phyloP scores from a whole-genome alignment of 2,329 filamentous ascomycete genomes.

The Aspergillus clavatus region DNA sequence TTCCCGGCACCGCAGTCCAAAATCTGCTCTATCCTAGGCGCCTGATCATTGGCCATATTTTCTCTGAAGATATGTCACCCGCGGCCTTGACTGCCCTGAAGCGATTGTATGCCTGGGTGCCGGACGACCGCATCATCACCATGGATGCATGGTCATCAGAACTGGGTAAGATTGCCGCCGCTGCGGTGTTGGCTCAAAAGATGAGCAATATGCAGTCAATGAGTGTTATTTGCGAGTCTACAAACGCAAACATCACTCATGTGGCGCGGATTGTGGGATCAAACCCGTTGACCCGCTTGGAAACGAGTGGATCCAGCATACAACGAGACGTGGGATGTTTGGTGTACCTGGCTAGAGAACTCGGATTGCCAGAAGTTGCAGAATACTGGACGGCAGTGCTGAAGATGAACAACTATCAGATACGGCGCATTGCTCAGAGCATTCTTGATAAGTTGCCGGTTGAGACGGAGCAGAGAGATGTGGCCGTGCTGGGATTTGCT shows the following conservation, averaged over 20 bases:
- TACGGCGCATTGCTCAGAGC: constrained; percentile 2
- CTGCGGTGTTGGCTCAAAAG: constrained; percentile 15
- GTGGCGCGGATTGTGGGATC: constrained; percentile 10
- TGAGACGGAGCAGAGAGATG: constrained; percentile 1
- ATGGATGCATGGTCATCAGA: constrained; percentile 20
- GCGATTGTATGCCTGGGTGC: constrained; percentile 15
- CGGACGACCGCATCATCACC: constrained; percentile 16
- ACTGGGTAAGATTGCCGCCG: constrained; percentile 11
- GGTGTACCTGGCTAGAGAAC: constrained; percentile 14
- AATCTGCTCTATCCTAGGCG: constrained; percentile 14
- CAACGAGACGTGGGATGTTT: constrained; percentile 14
- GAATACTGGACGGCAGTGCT: constrained; percentile 17
- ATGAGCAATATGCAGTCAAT: constrained; percentile 11
- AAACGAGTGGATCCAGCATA: constrained; percentile 2
- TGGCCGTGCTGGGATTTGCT: constrained; percentile 9
- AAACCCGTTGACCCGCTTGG: constrained; percentile 1
- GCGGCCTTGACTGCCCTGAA: constrained; percentile 12
- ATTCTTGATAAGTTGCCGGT: neutral
- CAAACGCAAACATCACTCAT: constrained; percentile 12
- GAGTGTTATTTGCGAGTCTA: constrained; percentile 10
- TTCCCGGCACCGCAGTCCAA: constrained; percentile 12
- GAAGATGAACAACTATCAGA: constrained; percentile 11
- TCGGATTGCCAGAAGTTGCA: constrained; percentile 14
- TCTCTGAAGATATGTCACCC: constrained; percentile 11
- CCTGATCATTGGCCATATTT: constrained; percentile 19